Percentiles rank a stretch among this genome's conserved stretches.
phyloP scores from a whole-genome alignment of 768 basidiomycete species.

The Pholiota conissans region DNA sequence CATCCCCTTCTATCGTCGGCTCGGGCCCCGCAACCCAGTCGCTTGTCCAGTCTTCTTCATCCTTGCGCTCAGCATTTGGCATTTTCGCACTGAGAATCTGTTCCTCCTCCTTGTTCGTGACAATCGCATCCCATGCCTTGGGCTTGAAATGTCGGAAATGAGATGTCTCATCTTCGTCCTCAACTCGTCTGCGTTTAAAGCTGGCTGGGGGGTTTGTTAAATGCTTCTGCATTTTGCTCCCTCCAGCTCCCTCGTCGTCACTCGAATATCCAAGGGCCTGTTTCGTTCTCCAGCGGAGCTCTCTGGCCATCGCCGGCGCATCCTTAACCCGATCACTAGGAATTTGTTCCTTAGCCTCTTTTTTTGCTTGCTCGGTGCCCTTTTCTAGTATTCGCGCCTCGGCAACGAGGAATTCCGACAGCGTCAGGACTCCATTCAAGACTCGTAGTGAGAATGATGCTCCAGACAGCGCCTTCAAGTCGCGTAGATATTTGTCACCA shows the following conservation, averaged over 20 bases:
- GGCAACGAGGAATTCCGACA: conserved; percentile 78
- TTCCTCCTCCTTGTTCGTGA: conserved; percentile 40
- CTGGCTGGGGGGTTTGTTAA: conserved; percentile 21
- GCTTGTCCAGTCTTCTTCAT: conserved; percentile 12
- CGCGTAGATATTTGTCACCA: conserved; percentile 76
- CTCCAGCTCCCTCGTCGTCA: conserved; percentile 58
- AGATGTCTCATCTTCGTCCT: conserved; percentile 26
- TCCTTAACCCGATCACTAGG: conserved; percentile 84
- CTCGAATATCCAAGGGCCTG: conserved; percentile 60
- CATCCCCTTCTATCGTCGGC: conserved; percentile 6
- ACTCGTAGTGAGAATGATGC: conserved; percentile 47
- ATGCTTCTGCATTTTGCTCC: conserved; percentile 22
- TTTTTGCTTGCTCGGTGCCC: conserved; percentile 68
- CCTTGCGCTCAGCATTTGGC: conserved; percentile 28
- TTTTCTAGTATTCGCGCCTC: conserved; percentile 75
- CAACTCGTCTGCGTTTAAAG: conserved; percentile 44
- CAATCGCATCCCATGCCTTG: conserved; percentile 60
- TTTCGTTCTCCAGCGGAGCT: conserved; percentile 81
- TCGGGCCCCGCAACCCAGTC: conserved; percentile 28
- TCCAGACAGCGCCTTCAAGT: conserved; percentile 54
- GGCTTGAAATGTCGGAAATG: conserved; percentile 66
- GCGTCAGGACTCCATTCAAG: conserved; percentile 64
- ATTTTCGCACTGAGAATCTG: conserved; percentile 39
- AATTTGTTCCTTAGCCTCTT: conserved; percentile 78
- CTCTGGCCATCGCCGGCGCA: conserved; percentile 75